Evolutionary conservation across 768 basidiomycete species (phyloP).

Genomic region (Austroboletus festivus): DNA sequence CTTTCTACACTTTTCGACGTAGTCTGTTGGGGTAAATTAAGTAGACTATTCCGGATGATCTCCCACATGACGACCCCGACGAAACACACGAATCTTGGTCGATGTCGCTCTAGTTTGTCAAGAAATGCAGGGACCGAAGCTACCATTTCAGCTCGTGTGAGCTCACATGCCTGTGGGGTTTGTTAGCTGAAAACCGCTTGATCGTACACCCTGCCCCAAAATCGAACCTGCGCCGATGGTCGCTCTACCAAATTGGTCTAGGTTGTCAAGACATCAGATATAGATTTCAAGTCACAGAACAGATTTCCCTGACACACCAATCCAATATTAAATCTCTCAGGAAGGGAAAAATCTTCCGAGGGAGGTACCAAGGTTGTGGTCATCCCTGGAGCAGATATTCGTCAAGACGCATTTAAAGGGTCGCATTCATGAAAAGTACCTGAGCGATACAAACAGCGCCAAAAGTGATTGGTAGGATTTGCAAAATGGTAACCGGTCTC

Average conservation of each 20-base stretch:
- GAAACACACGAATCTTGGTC: constrained; percentile 71
- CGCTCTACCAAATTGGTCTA: constrained; percentile 80
- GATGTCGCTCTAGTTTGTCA: constrained; percentile 50
- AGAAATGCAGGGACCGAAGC: constrained; percentile 57
- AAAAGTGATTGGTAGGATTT: constrained; percentile 80
- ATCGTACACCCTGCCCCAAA: not conserved
- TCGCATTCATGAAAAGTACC: constrained; percentile 35
- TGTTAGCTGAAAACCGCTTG: not conserved
- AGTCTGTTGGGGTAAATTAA: constrained; percentile 20
- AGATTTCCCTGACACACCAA: constrained; percentile 55
- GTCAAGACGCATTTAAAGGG: not conserved
- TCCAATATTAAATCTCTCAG: constrained; percentile 56
- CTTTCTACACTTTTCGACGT: constrained; percentile 3
- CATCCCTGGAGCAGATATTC: constrained; percentile 41
- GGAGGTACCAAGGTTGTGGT: constrained; percentile 52
- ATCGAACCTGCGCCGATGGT: constrained; percentile 58
- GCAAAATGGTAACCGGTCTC: constrained; percentile 76
- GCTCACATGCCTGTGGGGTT: constrained; percentile 47
- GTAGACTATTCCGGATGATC: constrained; percentile 34
- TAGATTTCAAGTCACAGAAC: no score
- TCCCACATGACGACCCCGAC: constrained; percentile 72
- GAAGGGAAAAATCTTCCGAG: constrained; percentile 58
- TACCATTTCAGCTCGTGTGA: constrained; percentile 49
- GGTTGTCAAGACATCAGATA: no score
- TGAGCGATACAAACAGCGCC: constrained; percentile 65